Evolutionary conservation across 2,329 filamentous ascomycete species (phyloP).

Genomic region (Blumeria hordei): DNA sequence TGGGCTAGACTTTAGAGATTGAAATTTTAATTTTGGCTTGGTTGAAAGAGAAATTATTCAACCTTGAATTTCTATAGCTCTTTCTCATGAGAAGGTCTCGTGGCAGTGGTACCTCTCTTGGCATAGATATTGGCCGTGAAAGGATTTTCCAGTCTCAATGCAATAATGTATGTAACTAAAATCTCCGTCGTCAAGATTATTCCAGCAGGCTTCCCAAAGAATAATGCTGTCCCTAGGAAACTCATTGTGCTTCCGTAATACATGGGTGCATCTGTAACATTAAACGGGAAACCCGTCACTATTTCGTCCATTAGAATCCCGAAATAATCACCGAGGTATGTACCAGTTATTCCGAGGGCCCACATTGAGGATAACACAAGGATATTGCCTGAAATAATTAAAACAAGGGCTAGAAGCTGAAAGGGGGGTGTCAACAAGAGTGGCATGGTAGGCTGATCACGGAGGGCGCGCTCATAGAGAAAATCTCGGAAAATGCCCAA

Average conservation of each 20-base stretch:
- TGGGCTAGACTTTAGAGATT: too few species aligned
- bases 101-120: constrained; percentile 30
- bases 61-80: too few species aligned
- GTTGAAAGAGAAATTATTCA: too few species aligned
- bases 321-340: constrained; percentile 95
- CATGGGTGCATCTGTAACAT: constrained; percentile 76
- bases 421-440: constrained; percentile 35
- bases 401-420: constrained; percentile 39
- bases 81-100: too few species aligned
- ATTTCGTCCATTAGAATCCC: constrained; percentile 92
- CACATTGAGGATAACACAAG: constrained; percentile 79
- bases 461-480: constrained; percentile 67
- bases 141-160: constrained; percentile 72
- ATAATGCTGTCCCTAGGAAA: constrained; percentile 69
- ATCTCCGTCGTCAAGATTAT: constrained; percentile 54
- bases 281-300: constrained; percentile 91
- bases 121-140: constrained; percentile 87
- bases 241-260: constrained; percentile 85
- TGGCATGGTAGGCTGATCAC: constrained; percentile 50
- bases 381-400: constrained; percentile 55
- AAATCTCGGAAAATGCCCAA: constrained; percentile 74
- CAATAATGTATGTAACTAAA: constrained; percentile 53
- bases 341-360: constrained; percentile 80
- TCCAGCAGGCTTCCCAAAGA: constrained; percentile 72
- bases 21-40: too few species aligned